A percentile compares a stretch with the other conserved stretches of the same genome.
phyloP scores from a whole-genome alignment of 352 stramenopile genomes.

The Plasmopara viticola region DNA sequence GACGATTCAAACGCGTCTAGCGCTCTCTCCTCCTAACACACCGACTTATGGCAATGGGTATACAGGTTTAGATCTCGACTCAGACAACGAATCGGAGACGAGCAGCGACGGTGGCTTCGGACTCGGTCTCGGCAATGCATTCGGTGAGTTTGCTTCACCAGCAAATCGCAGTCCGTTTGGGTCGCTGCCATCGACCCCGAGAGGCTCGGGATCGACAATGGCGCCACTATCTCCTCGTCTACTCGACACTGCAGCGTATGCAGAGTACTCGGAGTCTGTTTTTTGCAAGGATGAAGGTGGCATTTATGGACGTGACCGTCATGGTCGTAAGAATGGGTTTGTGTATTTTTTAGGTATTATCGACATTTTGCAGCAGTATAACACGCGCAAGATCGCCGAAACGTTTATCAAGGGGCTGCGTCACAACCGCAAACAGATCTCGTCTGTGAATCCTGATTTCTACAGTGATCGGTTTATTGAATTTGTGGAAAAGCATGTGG shows the following conservation, averaged over 20 bases:
- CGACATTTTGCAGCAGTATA: slow-evolving; percentile 93
- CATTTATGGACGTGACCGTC: slow-evolving; percentile 54
- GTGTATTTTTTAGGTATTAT: slow-evolving; percentile 91
- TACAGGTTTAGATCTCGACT: slow-evolving; percentile 15
- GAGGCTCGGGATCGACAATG: slow-evolving; percentile 2
- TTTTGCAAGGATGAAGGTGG: slow-evolving; percentile 74
- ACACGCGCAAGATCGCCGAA: slow-evolving; percentile 87
- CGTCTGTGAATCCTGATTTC: slow-evolving; percentile 72
- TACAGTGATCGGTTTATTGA: slow-evolving; percentile 89
- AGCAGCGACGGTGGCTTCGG: slow-evolving; percentile 30
- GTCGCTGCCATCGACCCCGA: slow-evolving; percentile 19
- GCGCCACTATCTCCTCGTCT: slow-evolving; percentile 44
- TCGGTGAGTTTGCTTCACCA: slow-evolving; percentile 17
- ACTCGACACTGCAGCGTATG: slow-evolving; percentile 39
- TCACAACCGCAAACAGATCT: slow-evolving; percentile 86
- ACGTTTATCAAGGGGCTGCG: slow-evolving; percentile 85
- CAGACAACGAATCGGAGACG: slow-evolving; percentile 18
- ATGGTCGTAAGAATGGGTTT: slow-evolving; percentile 65
- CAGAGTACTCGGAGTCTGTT: slow-evolving; percentile 48
- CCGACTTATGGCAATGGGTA: slow-evolving; percentile 18
- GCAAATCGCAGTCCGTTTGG: slow-evolving; percentile 10
- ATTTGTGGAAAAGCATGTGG: slow-evolving; percentile 81
- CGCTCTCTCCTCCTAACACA: slow-evolving; percentile 21
- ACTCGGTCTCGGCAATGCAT: slow-evolving; percentile 15
- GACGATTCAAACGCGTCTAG: slow-evolving; percentile 12